Percentiles rank a stretch among this genome's conserved stretches.
phyloP scores from a whole-genome alignment of 768 basidiomycete genomes.

The Russula ochroleuca region DNA sequence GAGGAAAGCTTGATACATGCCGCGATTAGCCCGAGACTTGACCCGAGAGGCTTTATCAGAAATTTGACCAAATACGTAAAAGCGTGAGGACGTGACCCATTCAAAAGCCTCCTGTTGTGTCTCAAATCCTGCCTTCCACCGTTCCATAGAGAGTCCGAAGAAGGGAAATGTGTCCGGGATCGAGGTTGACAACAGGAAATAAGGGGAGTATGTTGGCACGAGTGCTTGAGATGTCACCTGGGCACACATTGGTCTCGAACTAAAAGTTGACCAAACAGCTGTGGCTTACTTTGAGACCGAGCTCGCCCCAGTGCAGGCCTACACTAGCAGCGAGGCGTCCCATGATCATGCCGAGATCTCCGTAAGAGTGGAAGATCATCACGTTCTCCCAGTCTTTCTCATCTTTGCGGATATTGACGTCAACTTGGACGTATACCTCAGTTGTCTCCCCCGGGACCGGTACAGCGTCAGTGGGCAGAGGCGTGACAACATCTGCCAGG shows the following conservation, averaged over 20 bases:
- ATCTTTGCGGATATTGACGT: slow-evolving; percentile 55
- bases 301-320: slow-evolving; percentile 47
- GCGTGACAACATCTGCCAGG: slow-evolving; percentile 36
- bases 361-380: slow-evolving; percentile 58
- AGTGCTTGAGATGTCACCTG: slow-evolving; percentile 39
- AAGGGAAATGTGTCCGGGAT: slow-evolving; percentile 51
- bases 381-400: slow-evolving; percentile 48
- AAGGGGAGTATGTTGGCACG: slow-evolving; percentile 34
- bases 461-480: slow-evolving; percentile 34
- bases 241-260: slow-evolving; percentile 31
- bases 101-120: slow-evolving; percentile 52
- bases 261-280: background rate
- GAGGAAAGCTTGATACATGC: slow-evolving; percentile 59
- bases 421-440: slow-evolving; percentile 48
- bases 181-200: slow-evolving; percentile 48
- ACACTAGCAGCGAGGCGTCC: slow-evolving; percentile 49
- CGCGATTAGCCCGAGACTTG: slow-evolving; percentile 46
- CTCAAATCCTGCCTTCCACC: slow-evolving; percentile 50
- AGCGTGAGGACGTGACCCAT: slow-evolving; percentile 53
- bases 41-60: slow-evolving; percentile 26
- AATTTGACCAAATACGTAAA: slow-evolving; percentile 46
- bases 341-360: slow-evolving; percentile 69
- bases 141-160: slow-evolving; percentile 51
- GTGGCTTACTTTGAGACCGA: slow-evolving; percentile 54
- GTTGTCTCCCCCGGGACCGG: slow-evolving; percentile 21